phyloP scores from a whole-genome alignment of 2,329 filamentous ascomycete genomes.

The Davidsoniella eucalypti region DNA sequence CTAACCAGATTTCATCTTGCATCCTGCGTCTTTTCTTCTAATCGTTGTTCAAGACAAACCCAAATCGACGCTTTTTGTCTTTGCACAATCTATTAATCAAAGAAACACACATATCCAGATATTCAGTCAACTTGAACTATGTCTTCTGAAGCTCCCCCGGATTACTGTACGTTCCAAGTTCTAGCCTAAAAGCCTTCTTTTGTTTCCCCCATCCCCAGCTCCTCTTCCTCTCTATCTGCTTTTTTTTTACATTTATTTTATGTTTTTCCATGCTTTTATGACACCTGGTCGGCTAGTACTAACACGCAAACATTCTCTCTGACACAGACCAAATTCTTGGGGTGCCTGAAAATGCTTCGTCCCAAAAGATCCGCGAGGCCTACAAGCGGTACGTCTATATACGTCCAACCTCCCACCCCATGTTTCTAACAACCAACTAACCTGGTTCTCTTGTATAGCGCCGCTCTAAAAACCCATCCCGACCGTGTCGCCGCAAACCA shows the following conservation, averaged over 20 bases:
- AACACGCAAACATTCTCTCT: background rate
- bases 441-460: slow-evolving; percentile 29
- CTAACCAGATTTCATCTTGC: too few species aligned
- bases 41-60: slow-evolving; percentile 1
- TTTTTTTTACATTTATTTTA: background rate
- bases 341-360: slow-evolving; percentile 54
- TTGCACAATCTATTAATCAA: too few species aligned
- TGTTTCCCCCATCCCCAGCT: too few species aligned
- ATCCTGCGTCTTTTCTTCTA: background rate
- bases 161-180: slow-evolving; percentile 9
- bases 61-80: slow-evolving; percentile 3
- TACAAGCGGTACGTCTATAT: slow-evolving; percentile 58
- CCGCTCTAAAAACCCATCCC: slow-evolving; percentile 81
- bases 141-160: slow-evolving; percentile 8
- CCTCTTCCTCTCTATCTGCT: background rate
- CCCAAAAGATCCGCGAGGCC: slow-evolving; percentile 76
- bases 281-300: background rate
- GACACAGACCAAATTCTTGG: slow-evolving; percentile 55
- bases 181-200: too few species aligned
- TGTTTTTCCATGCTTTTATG: too few species aligned
- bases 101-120: background rate
- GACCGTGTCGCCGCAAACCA: slow-evolving; percentile 76
- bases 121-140: background rate
- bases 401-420: background rate
- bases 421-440: background rate